Evolutionary conservation across 139 green algal genomes (phyloP), one percentile per base, ranked within the genome.

Genomic region (Nannochloris sp.): DNA sequence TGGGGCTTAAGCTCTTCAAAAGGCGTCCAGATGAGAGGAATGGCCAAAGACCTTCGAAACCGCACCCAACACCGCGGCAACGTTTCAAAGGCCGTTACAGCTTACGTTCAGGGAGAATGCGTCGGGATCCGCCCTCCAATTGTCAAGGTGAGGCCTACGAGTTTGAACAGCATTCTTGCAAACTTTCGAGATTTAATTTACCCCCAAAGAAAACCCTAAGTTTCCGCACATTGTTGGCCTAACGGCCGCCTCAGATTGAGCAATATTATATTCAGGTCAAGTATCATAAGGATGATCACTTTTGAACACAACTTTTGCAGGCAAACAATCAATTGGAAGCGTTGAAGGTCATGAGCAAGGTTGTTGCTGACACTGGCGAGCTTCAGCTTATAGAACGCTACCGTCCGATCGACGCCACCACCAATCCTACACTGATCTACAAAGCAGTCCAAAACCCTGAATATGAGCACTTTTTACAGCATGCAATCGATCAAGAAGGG

Each of bases 361-460:
- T 90, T 4, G 65, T 73, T 29, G 65, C 65, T 1, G 65, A 76
- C 55, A 76, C 65, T 3, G 73, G 64, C n/a, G 83, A 89, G 36
- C 65, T 87, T 6, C 60, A 74, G 1, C 72, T 84, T 8, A 89
- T 95, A 19, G 84, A 79, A 63, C 71, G 76, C 56, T 90, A 78
- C 74, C 79, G 75, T 29, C 82, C 84, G 0, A 37, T 78, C 10
- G 87, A 95, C 59, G 86, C 75, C 74, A 95, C 88, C 24, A 95
- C 88, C 7, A 95, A 95, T 67, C 88, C 88, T 27, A 10, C 8
- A 9, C 9, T 5, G 1, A 10, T 57, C 19, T 19, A 6, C 14
- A 23, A 39, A 42, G 13, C 65, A 36, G n/a, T 60, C 15, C 7
- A 3, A 3, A 3, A 4, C 54, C 33, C 27, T 27, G 29, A 13